Percentiles rank a stretch among this genome's conserved stretches.
These are phyloP conservation scores for Leishmania tropica DNA, from an alignment of 208 protist species.

Conservation along the genomic window DNA sequence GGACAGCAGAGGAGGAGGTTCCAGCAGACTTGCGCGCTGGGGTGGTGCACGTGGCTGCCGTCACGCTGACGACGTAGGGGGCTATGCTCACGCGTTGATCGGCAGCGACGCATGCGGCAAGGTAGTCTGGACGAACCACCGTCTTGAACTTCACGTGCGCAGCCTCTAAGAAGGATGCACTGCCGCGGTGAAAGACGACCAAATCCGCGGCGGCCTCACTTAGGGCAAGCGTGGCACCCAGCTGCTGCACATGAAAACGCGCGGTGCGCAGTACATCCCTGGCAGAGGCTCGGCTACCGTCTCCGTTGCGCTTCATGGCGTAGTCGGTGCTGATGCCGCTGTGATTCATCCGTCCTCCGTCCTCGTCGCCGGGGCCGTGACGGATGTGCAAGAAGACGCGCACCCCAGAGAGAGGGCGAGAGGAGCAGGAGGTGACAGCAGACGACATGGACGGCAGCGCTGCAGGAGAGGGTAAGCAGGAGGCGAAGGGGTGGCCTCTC, in stretches of 20 bases:
- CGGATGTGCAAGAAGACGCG: conserved; percentile 70
- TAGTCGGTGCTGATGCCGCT: neutral
- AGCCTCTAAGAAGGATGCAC: conserved; percentile 29
- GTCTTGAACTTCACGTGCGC: conserved; percentile 33
- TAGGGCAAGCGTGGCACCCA: conserved; percentile 66
- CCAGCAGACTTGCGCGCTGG: neutral
- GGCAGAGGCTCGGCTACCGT: neutral
- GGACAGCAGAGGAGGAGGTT: neutral
- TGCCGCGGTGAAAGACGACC: conserved; percentile 59
- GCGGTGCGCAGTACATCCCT: conserved; percentile 17
- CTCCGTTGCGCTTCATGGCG: conserved; percentile 5
- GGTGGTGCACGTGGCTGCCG: neutral
- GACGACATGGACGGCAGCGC: neutral
- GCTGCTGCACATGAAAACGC: conserved; percentile 31
- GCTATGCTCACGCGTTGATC: conserved; percentile 29
- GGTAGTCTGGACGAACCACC: conserved; percentile 55
- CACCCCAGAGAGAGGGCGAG: conserved; percentile 42
- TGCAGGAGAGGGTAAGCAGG: neutral
- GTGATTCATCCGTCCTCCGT: neutral
- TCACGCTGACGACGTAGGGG: conserved; percentile 14
- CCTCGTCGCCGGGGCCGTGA: conserved; percentile 5
- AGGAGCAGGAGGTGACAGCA: neutral
- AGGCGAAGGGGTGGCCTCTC: neutral
- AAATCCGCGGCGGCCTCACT: conserved; percentile 56
- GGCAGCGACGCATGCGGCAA: conserved; percentile 37